Evolutionary conservation across 768 basidiomycete species (phyloP), one percentile per base, ranked within the genome.

Genomic region (Amanita rimosa): DNA sequence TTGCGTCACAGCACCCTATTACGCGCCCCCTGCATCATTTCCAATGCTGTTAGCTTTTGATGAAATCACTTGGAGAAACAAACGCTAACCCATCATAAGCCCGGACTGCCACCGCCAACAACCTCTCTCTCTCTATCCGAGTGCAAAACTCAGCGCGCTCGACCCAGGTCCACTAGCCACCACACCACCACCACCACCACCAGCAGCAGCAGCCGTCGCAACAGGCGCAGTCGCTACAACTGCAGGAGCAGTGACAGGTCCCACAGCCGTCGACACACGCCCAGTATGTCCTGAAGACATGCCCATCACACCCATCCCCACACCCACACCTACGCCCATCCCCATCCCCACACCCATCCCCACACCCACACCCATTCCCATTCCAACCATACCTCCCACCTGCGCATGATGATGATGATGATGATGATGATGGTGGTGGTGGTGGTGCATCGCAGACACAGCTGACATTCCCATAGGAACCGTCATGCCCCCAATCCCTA

Each of bases 141-240:
- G 45, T 24, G 60, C 60, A 54, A 59, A 62, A 49, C 60, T 60
- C 57, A 62, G 48, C 51, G 60, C 57, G 50, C 59, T 60, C 43
- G 53, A 51, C 24, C 52, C 39, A 39, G 17, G 24, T 22, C 53
- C 53, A 22, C 26, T 39, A 0, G 24, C 27, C 22, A 16, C 44
- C 44, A 33, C 29, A 42, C 27, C 33, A 34, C n/a, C 24, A 21
- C 10, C 47, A 46, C 36, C 29, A 42, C 27, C 33, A 34, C n/a
- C 24, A 21, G 16, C 47, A 24, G 9, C 26, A 8, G 36, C 34
- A 19, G 44, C 3, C 1, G n/a, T n/a, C 22, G 34, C 21, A 13
- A 35, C n/a, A n/a, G 24, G n/a, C 1, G 38, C 16, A 6, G 13
- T 6, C 13, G 19, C 16, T 4, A 38, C 19, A 11, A 1, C 17